Conservation (phyloP, 1,284 basidiomycete species). For the Microbotryum saponariae region DNA sequence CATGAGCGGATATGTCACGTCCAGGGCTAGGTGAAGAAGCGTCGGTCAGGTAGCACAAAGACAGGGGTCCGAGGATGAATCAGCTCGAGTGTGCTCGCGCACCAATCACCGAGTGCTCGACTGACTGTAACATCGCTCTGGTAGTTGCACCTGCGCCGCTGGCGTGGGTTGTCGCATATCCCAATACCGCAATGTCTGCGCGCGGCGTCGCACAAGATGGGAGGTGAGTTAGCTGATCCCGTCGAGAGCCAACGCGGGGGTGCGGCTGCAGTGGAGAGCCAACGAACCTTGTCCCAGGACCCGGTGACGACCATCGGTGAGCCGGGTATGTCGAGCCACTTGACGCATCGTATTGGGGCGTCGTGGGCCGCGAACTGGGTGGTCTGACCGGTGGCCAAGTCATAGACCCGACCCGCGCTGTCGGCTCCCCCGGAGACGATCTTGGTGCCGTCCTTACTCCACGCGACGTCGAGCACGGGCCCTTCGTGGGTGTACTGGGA, state of each 20-base stretch:
- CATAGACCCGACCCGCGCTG: conserved; percentile 52
- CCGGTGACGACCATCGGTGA: conserved; percentile 52
- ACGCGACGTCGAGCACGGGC: conserved; percentile 12
- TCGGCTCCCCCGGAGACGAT: conserved; percentile 80
- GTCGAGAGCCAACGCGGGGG: no score
- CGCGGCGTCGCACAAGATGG: no score
- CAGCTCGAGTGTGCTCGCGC: no score
- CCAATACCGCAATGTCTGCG: conserved; percentile 63
- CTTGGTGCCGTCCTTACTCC: conserved; percentile 60
- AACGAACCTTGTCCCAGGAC: conserved; percentile 59
- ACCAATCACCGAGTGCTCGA: background rate
- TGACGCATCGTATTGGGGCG: conserved; percentile 66
- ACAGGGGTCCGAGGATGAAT: background rate
- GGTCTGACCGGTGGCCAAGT: conserved; percentile 57
- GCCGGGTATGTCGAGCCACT: conserved; percentile 65
- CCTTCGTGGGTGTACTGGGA: conserved; percentile 70
- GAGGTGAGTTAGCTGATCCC: no score
- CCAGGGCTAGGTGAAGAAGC: conserved; percentile 40
- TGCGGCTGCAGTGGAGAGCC: no score
- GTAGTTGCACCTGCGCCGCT: conserved; percentile 71
- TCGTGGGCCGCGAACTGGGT: conserved; percentile 73
- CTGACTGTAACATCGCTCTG: conserved; percentile 70
- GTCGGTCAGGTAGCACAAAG: conserved; percentile 25
- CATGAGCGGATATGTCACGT: conserved; percentile 75
- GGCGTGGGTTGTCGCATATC: conserved; percentile 67